Percentiles rank a stretch among this genome's conserved stretches.
These are phyloP conservation scores for Cryptococcus amylolentus DNA, from an alignment of 1,284 basidiomycete genomes.

Conservation along the genomic window DNA sequence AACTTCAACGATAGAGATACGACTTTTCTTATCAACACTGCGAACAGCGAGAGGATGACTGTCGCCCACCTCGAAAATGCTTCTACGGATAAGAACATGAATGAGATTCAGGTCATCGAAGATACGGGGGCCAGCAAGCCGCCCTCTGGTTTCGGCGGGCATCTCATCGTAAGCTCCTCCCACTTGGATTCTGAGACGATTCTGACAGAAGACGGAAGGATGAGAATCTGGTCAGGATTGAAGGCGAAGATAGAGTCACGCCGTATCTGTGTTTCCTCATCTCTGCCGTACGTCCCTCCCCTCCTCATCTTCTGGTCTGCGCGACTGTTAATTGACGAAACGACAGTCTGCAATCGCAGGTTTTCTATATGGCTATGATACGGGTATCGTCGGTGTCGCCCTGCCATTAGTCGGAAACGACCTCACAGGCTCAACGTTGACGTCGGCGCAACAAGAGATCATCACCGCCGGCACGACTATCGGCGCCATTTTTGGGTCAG, in stretches of 20 bases:
- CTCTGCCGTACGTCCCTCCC: slow-evolving; percentile 2
- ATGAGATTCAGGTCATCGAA: background rate
- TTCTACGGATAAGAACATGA: background rate
- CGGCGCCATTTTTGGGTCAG: slow-evolving; percentile 23
- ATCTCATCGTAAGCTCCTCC: background rate
- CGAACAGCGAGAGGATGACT: too few species aligned
- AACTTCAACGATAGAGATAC: too few species aligned
- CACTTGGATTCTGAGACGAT: background rate
- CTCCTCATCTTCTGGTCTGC: background rate
- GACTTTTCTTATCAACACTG: too few species aligned
- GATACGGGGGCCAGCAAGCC: background rate
- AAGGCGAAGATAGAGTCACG: slow-evolving; percentile 25
- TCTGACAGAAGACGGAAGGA: slow-evolving; percentile 5
- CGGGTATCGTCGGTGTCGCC: slow-evolving; percentile 19
- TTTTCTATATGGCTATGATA: slow-evolving; percentile 16
- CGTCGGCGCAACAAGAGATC: slow-evolving; percentile 17
- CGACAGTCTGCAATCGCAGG: slow-evolving; percentile 7
- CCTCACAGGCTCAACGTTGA: slow-evolving; percentile 10
- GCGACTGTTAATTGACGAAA: background rate
- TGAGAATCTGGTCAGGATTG: slow-evolving; percentile 23
- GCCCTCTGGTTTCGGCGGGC: background rate
- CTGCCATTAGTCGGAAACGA: slow-evolving; percentile 17
- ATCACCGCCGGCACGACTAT: slow-evolving; percentile 22
- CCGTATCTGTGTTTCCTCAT: slow-evolving; percentile 40
- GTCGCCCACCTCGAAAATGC: too few species aligned